A percentile compares a stretch with the other conserved stretches of the same genome.
phyloP scores from a whole-genome alignment of 805 yeast species.

The Wickerhamomyces mucosus region DNA sequence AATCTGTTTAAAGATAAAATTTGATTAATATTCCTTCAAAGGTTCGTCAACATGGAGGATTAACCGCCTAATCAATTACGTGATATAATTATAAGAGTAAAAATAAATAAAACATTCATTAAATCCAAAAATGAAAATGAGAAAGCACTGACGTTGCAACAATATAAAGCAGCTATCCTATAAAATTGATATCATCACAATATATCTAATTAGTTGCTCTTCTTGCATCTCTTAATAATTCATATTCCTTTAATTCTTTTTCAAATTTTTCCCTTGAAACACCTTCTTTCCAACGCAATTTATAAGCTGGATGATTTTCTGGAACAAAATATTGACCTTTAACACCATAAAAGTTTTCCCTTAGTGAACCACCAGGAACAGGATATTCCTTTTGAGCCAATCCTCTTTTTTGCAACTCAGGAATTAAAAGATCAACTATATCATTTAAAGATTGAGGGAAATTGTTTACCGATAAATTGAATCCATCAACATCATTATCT shows the following conservation, averaged over 20 bases:
- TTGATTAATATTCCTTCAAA: too few relatives aligned
- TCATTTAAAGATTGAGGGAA: conserved; percentile 33
- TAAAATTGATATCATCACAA: conserved; percentile 2
- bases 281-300: conserved; percentile 17
- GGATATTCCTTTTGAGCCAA: conserved; percentile 23
- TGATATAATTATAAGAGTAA: too few relatives aligned
- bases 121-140: neutral
- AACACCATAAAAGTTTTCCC: conserved; percentile 25
- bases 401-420: conserved; percentile 29
- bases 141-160: too few relatives aligned
- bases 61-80: too few relatives aligned
- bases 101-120: neutral
- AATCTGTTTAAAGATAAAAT: too few relatives aligned
- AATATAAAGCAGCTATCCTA: neutral
- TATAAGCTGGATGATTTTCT: conserved; percentile 15
- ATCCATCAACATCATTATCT: conserved; percentile 32
- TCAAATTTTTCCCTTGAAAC: conserved; percentile 23
- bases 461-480: conserved; percentile 31
- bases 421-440: conserved; percentile 27
- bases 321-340: conserved; percentile 17
- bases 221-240: conserved; percentile 2
- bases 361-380: conserved; percentile 24
- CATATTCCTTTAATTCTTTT: conserved; percentile 4
- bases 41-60: too few relatives aligned
- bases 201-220: neutral